These are phyloP conservation scores for Punctularia strigosozonata DNA, from an alignment of 768 basidiomycete genomes.

Conservation along the genomic window DNA sequence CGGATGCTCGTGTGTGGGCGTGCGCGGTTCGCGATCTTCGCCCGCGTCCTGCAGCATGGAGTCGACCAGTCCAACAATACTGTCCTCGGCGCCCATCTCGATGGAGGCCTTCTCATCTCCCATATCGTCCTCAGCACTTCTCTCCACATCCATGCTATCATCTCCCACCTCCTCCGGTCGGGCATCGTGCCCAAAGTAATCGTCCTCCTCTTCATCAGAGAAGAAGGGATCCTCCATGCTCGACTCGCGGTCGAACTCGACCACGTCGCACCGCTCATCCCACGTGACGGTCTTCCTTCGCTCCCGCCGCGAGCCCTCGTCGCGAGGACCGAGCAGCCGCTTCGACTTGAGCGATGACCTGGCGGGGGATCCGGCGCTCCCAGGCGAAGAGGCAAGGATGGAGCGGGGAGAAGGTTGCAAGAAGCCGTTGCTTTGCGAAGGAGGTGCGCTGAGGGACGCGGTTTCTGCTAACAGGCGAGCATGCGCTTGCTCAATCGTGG, in stretches of 20 bases:
- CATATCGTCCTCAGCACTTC: not conserved
- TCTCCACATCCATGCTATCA: not conserved
- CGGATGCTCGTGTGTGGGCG: constrained; percentile 21
- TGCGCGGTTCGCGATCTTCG: constrained; percentile 28
- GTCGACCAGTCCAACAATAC: constrained; percentile 58
- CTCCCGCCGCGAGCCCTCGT: constrained; percentile 30
- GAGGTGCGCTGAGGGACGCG: constrained; percentile 10
- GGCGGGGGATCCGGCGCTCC: constrained; percentile 35
- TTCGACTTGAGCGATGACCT: constrained; percentile 62
- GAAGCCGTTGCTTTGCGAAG: constrained; percentile 9
- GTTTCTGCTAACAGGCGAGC: too few relatives aligned
- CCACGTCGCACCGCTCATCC: constrained; percentile 67
- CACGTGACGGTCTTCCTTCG: constrained; percentile 73
- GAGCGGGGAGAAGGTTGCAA: constrained; percentile 4
- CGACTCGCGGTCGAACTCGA: constrained; percentile 66
- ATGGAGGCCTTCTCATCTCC: not conserved
- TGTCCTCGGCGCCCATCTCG: not conserved
- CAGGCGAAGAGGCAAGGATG: constrained; percentile 13
- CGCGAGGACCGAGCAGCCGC: constrained; percentile 67
- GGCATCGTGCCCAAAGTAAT: constrained; percentile 2
- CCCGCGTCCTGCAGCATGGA: constrained; percentile 45
- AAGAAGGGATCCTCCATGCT: constrained; percentile 36
- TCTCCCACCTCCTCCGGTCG: not conserved
- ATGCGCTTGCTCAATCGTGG: constrained; percentile 8
- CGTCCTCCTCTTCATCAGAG: constrained; percentile 23